These are phyloP conservation scores for Cutaneotrichosporon sp. DNA, from an alignment of 1,284 basidiomycete genomes.

Conservation along the genomic window DNA sequence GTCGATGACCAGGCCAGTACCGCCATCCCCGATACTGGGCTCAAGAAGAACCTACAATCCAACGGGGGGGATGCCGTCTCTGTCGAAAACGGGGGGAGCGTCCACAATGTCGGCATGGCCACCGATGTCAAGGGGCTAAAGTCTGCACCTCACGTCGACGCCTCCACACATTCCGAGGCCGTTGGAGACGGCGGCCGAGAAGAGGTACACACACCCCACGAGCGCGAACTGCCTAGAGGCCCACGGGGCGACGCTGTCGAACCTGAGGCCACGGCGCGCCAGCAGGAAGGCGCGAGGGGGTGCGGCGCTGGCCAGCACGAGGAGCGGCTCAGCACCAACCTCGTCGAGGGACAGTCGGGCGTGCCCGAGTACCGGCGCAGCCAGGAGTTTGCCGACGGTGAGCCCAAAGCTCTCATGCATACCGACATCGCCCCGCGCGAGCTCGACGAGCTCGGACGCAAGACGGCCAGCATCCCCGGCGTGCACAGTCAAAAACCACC, in stretches of 20 bases:
- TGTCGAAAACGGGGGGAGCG: background rate
- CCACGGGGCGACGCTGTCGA: slow-evolving; percentile 18
- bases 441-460: slow-evolving; percentile 35
- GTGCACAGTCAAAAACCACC: slow-evolving; percentile 46
- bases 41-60: slow-evolving; percentile 14
- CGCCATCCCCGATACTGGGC: slow-evolving; percentile 16
- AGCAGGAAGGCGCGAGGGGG: slow-evolving; percentile 39
- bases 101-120: slow-evolving; percentile 3
- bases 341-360: slow-evolving; percentile 20
- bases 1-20: slow-evolving; percentile 15
- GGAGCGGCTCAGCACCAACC: slow-evolving; percentile 8
- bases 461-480: slow-evolving; percentile 24
- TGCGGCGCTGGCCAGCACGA: slow-evolving; percentile 40
- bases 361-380: background rate
- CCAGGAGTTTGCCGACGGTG: slow-evolving; percentile 5
- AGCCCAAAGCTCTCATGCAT: slow-evolving; percentile 5
- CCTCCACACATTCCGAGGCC: background rate
- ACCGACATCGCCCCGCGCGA: slow-evolving; percentile 3
- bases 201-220: background rate
- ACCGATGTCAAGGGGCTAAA: background rate
- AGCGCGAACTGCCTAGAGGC: slow-evolving; percentile 27
- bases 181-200: background rate
- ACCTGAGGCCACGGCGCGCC: background rate
- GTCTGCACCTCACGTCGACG: background rate
- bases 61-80: background rate